A percentile compares a stretch with the other conserved stretches of the same genome.
phyloP scores from a whole-genome alignment of 129 eudicot species.

The Calendula officinalis region DNA sequence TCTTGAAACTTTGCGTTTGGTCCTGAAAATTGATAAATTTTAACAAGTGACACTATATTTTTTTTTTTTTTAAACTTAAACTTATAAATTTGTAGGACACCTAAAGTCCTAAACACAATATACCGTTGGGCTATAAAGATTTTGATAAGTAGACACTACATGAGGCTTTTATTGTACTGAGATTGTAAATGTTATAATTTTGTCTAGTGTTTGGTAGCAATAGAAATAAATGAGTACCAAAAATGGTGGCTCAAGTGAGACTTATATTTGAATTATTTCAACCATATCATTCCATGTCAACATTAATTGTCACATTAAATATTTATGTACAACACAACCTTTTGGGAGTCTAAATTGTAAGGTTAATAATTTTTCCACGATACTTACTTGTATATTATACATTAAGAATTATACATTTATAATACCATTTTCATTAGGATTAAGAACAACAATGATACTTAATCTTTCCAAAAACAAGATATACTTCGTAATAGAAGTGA shows the following conservation, averaged over 20 bases:
- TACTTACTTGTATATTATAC: background rate
- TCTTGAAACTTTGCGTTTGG: constrained; percentile 42
- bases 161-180: no score
- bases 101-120: no score
- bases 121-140: no score
- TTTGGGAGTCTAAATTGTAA: constrained; percentile 35
- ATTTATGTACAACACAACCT: constrained; percentile 24
- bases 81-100: no score
- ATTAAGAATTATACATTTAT: constrained; percentile 3
- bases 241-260: constrained; percentile 11
- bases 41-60: no score
- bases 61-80: no score
- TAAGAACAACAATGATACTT: no score
- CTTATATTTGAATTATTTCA: constrained; percentile 25
- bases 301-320: constrained; percentile 24
- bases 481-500: no score
- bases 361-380: constrained; percentile 32
- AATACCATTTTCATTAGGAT: background rate
- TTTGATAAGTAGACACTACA: no score
- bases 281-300: constrained; percentile 31
- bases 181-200: background rate
- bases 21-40: constrained; percentile 28
- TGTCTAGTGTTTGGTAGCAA: background rate
- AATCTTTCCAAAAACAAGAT: no score
- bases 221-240: constrained; percentile 29